Conservation (phyloP, 179 eudicot species). For the Vitellaria paradoxa region DNA sequence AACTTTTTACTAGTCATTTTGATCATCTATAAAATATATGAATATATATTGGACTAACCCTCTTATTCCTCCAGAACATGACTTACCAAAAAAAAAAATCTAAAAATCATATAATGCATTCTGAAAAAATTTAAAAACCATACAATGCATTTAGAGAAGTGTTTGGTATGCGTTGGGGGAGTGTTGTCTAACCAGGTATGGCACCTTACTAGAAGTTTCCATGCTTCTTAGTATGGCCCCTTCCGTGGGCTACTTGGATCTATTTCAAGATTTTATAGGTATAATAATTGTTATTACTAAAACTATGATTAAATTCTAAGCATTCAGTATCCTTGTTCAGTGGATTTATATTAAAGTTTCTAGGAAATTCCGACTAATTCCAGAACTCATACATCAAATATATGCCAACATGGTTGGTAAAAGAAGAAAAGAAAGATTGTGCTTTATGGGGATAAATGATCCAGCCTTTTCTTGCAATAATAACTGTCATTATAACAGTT, state of each 20-base stretch:
- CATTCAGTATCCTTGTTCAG: background rate
- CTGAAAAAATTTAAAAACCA: no score
- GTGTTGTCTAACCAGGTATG: no score
- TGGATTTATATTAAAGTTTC: slow-evolving; percentile 10
- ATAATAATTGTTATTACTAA: background rate
- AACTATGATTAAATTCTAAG: background rate
- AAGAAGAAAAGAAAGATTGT: background rate
- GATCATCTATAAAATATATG: no score
- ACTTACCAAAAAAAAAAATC: background rate
- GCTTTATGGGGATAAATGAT: background rate
- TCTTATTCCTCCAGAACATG: background rate
- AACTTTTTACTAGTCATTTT: background rate
- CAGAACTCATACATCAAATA: background rate
- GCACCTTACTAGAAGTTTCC: no score
- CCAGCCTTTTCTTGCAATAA: background rate
- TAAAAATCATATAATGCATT: no score
- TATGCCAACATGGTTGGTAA: background rate
- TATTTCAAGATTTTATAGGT: background rate
- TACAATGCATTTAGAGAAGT: no score
- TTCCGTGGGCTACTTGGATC: background rate
- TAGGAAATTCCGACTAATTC: background rate
- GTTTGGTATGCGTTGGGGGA: no score
- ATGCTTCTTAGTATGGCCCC: background rate
- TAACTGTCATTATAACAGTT: no score
- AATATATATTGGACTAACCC: background rate